phyloP scores from a whole-genome alignment of 2,329 filamentous ascomycete species.

The Apiospora marii region DNA sequence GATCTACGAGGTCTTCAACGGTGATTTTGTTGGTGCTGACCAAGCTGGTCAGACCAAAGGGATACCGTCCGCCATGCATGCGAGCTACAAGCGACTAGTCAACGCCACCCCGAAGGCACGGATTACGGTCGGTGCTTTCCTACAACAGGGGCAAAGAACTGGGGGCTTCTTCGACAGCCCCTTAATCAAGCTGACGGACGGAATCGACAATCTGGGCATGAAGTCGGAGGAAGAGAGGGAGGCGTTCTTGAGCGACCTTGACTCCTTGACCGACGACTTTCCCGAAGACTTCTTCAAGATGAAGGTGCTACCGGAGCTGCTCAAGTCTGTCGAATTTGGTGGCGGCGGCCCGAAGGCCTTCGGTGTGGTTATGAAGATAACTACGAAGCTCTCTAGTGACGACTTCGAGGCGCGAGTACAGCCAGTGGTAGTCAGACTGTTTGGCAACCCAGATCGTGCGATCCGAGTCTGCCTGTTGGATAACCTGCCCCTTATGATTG shows the following conservation, averaged over 20 bases:
- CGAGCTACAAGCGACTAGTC: conserved; percentile 87
- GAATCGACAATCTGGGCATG: conserved; percentile 89
- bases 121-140: conserved; percentile 82
- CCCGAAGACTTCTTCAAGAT: conserved; percentile 98
- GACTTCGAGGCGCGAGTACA: conserved; percentile 88
- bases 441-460: conserved; percentile 89
- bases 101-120: conserved; percentile 90
- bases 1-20: conserved; percentile 92
- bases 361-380: conserved; percentile 87
- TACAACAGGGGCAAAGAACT: conserved; percentile 84
- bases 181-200: conserved; percentile 89
- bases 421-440: conserved; percentile 86
- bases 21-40: conserved; percentile 76
- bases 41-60: conserved; percentile 86
- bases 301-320: conserved; percentile 91
- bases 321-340: conserved; percentile 99
- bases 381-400: conserved; percentile 83
- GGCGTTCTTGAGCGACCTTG: conserved; percentile 85
- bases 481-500: conserved; percentile 89
- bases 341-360: conserved; percentile 94
- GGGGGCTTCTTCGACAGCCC: conserved; percentile 94
- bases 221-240: conserved; percentile 87
- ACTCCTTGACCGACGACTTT: conserved; percentile 89
- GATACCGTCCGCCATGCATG: conserved; percentile 87
- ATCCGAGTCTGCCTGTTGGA: conserved; percentile 91